Conservation (phyloP, 352 stramenopile species). For the Peronosclerospora sorghi region DNA sequence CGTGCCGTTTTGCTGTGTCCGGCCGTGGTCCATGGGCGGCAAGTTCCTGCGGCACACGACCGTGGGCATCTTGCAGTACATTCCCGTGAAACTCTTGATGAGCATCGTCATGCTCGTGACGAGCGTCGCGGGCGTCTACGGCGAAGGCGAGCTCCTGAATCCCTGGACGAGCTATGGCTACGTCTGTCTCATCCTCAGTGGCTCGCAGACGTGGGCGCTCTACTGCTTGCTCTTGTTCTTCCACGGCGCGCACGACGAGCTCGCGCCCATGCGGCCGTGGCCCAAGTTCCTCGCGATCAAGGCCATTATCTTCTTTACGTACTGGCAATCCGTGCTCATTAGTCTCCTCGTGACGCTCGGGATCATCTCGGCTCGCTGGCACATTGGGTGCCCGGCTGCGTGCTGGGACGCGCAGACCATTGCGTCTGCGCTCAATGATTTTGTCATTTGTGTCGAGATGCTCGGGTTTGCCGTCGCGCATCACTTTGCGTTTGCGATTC, state of each 20-base stretch:
- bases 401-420: slow-evolving; percentile 83
- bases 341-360: slow-evolving; percentile 79
- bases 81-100: slow-evolving; percentile 83
- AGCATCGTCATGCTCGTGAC: slow-evolving; percentile 83
- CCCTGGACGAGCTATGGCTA: slow-evolving; percentile 79
- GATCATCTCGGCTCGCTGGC: slow-evolving; percentile 76
- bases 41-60: slow-evolving; percentile 90
- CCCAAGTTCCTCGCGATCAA: slow-evolving; percentile 93
- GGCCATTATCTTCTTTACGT: slow-evolving; percentile 92
- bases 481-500: slow-evolving; percentile 88
- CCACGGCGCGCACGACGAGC: slow-evolving; percentile 82
- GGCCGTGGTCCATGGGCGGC: slow-evolving; percentile 85
- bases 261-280: slow-evolving; percentile 82
- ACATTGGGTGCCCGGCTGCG: slow-evolving; percentile 72
- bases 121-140: slow-evolving; percentile 79
- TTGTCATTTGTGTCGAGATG: slow-evolving; percentile 94
- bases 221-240: slow-evolving; percentile 93
- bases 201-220: slow-evolving; percentile 87
- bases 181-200: slow-evolving; percentile 84
- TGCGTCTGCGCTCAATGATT: slow-evolving; percentile 86
- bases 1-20: slow-evolving; percentile 80
- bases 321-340: slow-evolving; percentile 90
- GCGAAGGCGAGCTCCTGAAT: slow-evolving; percentile 82
- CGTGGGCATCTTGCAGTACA: slow-evolving; percentile 89
- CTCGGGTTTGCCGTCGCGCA: slow-evolving; percentile 87